These are phyloP conservation scores for Flaveria ramosissima DNA, from an alignment of 129 eudicot genomes.

Conservation along the genomic window DNA sequence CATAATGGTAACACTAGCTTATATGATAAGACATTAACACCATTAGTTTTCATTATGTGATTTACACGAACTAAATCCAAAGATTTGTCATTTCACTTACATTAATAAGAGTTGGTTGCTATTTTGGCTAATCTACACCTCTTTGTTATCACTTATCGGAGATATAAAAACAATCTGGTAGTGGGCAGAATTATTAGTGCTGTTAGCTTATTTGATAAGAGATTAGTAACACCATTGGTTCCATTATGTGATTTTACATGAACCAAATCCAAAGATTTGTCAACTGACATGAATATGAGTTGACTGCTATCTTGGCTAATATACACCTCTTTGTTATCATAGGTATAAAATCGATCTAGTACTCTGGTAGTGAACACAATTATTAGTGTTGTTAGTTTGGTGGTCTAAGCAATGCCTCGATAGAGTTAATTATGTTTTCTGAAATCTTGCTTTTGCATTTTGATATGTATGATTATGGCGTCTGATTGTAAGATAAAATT, in stretches of 20 bases:
- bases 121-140: neutral
- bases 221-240: neutral
- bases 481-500: neutral
- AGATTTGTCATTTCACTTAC: neutral
- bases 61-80: neutral
- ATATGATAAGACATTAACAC: neutral
- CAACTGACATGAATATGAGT: neutral
- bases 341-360: neutral
- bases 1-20: neutral
- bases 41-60: neutral
- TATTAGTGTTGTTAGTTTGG: neutral
- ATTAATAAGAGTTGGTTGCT: neutral
- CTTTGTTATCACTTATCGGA: neutral
- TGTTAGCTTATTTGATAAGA: neutral
- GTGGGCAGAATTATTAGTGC: neutral
- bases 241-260: neutral
- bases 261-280: neutral
- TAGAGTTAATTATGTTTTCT: neutral
- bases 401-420: neutral
- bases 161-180: no score
- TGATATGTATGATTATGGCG: neutral
- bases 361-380: no score
- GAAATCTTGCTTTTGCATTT: neutral
- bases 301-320: neutral
- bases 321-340: neutral